These are phyloP conservation scores for Oryza longistaminata DNA, from an alignment of 176 grass and related monocot species.

Conservation along the genomic window DNA sequence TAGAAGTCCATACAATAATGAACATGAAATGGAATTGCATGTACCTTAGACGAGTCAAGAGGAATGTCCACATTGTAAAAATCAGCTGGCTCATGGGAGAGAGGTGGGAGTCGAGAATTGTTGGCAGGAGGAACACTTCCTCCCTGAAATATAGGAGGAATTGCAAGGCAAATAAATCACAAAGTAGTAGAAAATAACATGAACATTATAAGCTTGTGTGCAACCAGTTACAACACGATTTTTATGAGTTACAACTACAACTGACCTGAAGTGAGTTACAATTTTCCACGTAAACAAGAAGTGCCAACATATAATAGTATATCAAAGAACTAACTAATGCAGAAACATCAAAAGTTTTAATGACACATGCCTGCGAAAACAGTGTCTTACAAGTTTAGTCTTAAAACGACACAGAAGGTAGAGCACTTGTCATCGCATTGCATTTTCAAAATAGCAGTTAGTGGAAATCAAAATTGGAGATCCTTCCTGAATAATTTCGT, in stretches of 20 bases:
- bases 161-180: conserved; percentile 24
- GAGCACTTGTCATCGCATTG: not conserved
- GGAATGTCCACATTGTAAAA: conserved; percentile 97
- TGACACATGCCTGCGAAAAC: not conserved
- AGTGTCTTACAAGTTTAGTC: not conserved
- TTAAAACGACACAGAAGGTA: not conserved
- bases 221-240: not conserved
- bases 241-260: not conserved
- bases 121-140: conserved; percentile 73
- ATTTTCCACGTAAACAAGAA: not conserved
- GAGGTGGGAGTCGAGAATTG: conserved; percentile 86
- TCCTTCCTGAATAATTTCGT: not conserved
- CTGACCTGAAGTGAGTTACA: not conserved
- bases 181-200: not conserved
- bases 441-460: not conserved
- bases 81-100: conserved; percentile 88
- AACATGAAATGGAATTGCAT: not conserved
- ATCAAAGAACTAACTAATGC: not conserved
- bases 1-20: not conserved
- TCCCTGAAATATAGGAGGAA: conserved; percentile 36
- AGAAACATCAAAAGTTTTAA: not conserved
- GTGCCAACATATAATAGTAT: not conserved
- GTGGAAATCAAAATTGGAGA: not conserved
- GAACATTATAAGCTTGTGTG: not conserved
- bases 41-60: conserved; percentile 79